Evolutionary conservation across 169 alveolate genomes (phyloP), one percentile per base, ranked within the genome.

Genomic region (Eimeria nieschulzi): DNA sequence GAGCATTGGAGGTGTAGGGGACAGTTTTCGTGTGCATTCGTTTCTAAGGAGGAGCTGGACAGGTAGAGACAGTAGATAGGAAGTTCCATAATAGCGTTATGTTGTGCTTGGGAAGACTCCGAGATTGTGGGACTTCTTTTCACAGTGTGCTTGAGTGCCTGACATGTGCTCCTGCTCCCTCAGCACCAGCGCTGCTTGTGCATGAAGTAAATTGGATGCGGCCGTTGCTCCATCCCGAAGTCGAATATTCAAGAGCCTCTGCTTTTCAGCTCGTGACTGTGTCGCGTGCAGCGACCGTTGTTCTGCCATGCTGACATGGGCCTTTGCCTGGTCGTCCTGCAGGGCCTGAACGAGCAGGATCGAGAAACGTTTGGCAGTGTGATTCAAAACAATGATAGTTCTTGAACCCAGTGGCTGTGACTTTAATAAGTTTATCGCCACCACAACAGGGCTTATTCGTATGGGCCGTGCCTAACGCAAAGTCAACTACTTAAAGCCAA

Each of bases 171-270:
- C 59, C 59, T 72, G 21, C 59, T 72, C 82, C 25, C 82, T 2
- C 12, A 72, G 59, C 25, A 72, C 82, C 12, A 72, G 82, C 9
- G 82, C 82, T 15, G 61, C 82, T 13, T 72, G 82, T 9, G 61
- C 12, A 10, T 72, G 82, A 10, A 72, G 59, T 12, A 72, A 21
- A 10, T 13, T 26, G 15, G 82, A 53, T 33, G 82, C 82, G 9
- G 82, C 54, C 13, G 54, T 55, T 39, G 82, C 82, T 15, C 59
- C 82, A 25, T 13, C 82, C 39, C 12, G 13, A 13, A 26, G 56
- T 72, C 25, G 5, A 10, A 9, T 10, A 13, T 72, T 72, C 9
- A 72, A 10, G 5, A 72, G 26, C 26, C 26, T 72, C 59, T 72
- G 51, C 26, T 72, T 72, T 39, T 72, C 82, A 13, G 10, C 13